phyloP scores from a whole-genome alignment of 306 rosid species.

The Dalbergia cochinchinensis region DNA sequence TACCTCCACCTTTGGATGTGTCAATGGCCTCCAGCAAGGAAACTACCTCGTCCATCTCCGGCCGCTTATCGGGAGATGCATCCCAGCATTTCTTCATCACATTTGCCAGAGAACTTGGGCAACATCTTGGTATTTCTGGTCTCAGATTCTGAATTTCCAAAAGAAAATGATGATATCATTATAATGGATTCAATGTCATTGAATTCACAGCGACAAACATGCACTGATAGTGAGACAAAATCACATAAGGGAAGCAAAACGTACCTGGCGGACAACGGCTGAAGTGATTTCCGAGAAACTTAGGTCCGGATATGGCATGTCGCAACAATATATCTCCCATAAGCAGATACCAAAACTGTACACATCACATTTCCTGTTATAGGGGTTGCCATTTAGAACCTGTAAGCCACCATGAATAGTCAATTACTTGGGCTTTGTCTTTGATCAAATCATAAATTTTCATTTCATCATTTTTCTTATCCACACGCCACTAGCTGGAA shows the following conservation, averaged over 20 bases:
- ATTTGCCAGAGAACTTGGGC: conserved; percentile 89
- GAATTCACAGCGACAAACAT: neutral
- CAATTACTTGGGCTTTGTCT: conserved; percentile 32
- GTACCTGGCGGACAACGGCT: conserved; percentile 97
- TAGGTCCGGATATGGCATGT: conserved; percentile 99
- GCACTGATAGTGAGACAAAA: neutral
- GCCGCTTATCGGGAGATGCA: conserved; percentile 90
- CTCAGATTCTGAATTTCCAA: conserved; percentile 78
- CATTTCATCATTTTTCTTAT: conserved; percentile 18
- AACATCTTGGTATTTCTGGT: conserved; percentile 97
- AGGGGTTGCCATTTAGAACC: conserved; percentile 98
- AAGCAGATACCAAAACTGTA: conserved; percentile 97
- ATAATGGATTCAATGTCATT: conserved; percentile 1
- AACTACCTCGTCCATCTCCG: conserved; percentile 97
- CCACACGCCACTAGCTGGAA: conserved; percentile 7
- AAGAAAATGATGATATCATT: conserved; percentile 27
- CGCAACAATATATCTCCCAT: conserved; percentile 98
- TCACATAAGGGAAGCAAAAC: conserved; percentile 22
- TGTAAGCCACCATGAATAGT: conserved; percentile 53
- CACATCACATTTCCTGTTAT: conserved; percentile 96
- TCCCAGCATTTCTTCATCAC: conserved; percentile 99
- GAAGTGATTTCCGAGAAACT: conserved; percentile 97
- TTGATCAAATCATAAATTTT: conserved; percentile 1
- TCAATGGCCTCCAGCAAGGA: conserved; percentile 90
- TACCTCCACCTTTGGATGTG: conserved; percentile 97